Evolutionary conservation across 78 protist genomes (phyloP).

Genomic region (Dictyostelium brefeldianum): DNA sequence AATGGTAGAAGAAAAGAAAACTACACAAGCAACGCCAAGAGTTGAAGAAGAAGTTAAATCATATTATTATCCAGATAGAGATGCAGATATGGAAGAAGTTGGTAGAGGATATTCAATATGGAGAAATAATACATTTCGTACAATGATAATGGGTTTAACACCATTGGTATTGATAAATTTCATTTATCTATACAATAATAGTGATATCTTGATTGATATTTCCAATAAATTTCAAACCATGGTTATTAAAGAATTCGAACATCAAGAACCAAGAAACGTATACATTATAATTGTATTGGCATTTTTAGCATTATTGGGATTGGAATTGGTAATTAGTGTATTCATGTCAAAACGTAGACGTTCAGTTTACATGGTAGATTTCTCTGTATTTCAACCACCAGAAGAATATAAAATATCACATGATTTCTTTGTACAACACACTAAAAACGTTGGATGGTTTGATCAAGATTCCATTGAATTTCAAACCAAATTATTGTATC

Average conservation of each 20-base stretch:
- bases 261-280: constrained; percentile 25
- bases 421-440: constrained; percentile 74
- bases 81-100: constrained; percentile 58
- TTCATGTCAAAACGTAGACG: constrained; percentile 28
- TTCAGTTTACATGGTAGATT: constrained; percentile 85
- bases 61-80: constrained; percentile 82
- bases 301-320: constrained; percentile 6
- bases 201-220: constrained; percentile 32
- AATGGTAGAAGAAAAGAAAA: constrained; percentile 2
- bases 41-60: constrained; percentile 43
- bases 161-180: constrained; percentile 36
- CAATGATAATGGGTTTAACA: constrained; percentile 11
- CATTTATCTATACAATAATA: constrained; percentile 16
- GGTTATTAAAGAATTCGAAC: constrained; percentile 16
- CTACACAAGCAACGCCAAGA: constrained; percentile 9
- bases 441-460: constrained; percentile 67
- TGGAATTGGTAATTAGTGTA: constrained; percentile 48
- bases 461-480: constrained; percentile 79
- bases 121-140: constrained; percentile 44
- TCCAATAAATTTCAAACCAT: constrained; percentile 10
- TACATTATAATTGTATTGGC: constrained; percentile 13
- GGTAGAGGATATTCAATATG: constrained; percentile 54
- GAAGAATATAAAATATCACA: constrained; percentile 52
- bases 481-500: constrained; percentile 72
- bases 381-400: constrained; percentile 78